phyloP scores from a whole-genome alignment of 148 eudicot species.

The Silene latifolia region DNA sequence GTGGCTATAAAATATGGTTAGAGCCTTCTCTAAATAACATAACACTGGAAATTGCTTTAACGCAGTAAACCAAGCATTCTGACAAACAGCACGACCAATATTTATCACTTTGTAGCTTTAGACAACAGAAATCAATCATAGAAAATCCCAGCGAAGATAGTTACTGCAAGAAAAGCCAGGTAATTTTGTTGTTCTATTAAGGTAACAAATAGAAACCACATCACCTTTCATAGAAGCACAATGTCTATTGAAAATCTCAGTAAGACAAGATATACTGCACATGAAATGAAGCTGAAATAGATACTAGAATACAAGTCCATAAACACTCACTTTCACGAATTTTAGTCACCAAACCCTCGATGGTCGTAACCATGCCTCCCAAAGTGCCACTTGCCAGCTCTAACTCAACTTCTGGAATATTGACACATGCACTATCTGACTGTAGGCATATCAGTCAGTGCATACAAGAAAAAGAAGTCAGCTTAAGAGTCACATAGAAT shows the following conservation, averaged over 20 bases:
- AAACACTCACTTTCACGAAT: conserved; percentile 76
- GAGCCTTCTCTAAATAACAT: no score
- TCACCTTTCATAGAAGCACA: neutral
- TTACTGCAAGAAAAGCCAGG: neutral
- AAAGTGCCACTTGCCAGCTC: conserved; percentile 88
- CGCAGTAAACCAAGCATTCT: neutral
- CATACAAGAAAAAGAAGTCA: neutral
- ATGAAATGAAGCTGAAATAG: conserved; percentile 2
- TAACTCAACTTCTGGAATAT: conserved; percentile 83
- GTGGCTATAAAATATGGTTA: no score
- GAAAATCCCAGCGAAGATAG: neutral
- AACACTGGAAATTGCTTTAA: neutral
- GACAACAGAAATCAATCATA: neutral
- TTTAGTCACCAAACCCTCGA: conserved; percentile 84
- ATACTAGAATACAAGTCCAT: neutral
- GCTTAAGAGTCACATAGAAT: neutral
- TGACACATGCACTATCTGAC: conserved; percentile 85
- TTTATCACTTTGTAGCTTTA: neutral
- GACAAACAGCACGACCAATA: neutral
- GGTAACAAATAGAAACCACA: neutral
- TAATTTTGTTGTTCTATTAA: neutral
- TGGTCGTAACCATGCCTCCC: conserved; percentile 93
- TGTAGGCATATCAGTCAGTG: conserved; percentile 26
- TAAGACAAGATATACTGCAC: neutral
- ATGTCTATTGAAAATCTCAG: neutral